phyloP scores from a whole-genome alignment of 2,329 filamentous ascomycete species.

The Paramyrothecium roridum region DNA sequence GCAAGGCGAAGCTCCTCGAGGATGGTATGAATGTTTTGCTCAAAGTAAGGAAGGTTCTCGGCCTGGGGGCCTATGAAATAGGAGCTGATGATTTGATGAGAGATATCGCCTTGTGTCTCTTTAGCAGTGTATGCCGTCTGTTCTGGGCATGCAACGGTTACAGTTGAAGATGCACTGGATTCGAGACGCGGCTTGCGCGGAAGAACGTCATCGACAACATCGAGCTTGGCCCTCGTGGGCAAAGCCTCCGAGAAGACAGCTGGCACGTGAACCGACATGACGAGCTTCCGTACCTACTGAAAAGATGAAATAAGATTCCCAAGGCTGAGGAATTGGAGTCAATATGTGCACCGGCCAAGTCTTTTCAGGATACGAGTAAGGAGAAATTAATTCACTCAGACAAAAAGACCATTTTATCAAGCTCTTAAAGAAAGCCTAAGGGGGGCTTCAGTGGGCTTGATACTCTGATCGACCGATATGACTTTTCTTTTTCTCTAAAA shows the following conservation, averaged over 20 bases:
- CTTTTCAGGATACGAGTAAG: no score
- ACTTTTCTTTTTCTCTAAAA: no score
- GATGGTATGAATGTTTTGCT: conserved; percentile 33
- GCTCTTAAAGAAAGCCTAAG: no score
- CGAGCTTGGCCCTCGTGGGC: not conserved
- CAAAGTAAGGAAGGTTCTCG: conserved; percentile 36
- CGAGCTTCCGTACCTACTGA: not conserved
- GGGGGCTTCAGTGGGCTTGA: no score
- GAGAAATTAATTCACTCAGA: no score
- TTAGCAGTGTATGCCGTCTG: not conserved
- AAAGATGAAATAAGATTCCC: no score
- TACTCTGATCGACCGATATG: no score
- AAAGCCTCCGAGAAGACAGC: not conserved
- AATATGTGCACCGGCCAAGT: no score
- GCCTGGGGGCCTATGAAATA: conserved; percentile 41
- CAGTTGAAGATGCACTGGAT: not conserved
- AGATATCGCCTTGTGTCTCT: not conserved
- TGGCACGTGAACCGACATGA: not conserved
- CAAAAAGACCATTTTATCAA: no score
- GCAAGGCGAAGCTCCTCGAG: conserved; percentile 31
- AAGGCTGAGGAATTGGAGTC: no score
- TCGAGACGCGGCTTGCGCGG: not conserved
- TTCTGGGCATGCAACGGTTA: not conserved
- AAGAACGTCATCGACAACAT: not conserved
- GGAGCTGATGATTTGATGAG: conserved; percentile 12